Base-by-base conservation (phyloP, 164 flowering plant genomes). In the Annona squamosa region DNA sequence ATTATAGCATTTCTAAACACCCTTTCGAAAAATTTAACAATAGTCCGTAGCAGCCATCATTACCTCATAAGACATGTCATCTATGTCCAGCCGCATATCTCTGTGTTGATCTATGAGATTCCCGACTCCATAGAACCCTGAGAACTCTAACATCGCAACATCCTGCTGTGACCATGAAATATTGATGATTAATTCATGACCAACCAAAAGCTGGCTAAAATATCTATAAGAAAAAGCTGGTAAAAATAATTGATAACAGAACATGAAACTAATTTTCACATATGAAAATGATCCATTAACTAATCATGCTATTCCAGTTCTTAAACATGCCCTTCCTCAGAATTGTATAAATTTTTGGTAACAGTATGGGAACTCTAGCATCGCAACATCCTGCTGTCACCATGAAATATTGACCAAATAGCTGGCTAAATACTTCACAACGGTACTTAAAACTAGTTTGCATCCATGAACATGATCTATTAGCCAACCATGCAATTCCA, bases 61-160 rank as follows among this genome's bases (percentile, higher is more conserved):
- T 82, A 89, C 99, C 93, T 95, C 99, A 77, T 95, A 93, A 44
- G 98, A 86, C 99, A 93, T 95, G 79, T 89, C 86, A 77, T 95
- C 98, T 75, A 93, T 87, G 75, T 96, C 97, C 87, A 96, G 71
- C 59, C 98, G 89, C 95, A 96, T 84, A 71, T 89, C 98, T 73
- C 91, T 83, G 78, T 90, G 94, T 68, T 82, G 87, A 73, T 95
- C 98, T 75, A 71, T 46, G 4, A 71, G 70, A 77, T 79, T 78
- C 5, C 81, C 85, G 18, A 72, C 83, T 74, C 85, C 93, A 73
- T 84, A 81, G 67, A 74, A 75, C 37, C 83, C 90, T 47, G 91
- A 82, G 65, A 82, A 26, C 73, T 88, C 92, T 12, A 90, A 79
- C 41, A 91, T 71, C 17, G 91, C 94, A 76, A 87, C 87, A 65